Evolutionary conservation across 179 eudicot species (phyloP), one percentile per base, ranked within the genome.

Genomic region (Camellia oleifera): DNA sequence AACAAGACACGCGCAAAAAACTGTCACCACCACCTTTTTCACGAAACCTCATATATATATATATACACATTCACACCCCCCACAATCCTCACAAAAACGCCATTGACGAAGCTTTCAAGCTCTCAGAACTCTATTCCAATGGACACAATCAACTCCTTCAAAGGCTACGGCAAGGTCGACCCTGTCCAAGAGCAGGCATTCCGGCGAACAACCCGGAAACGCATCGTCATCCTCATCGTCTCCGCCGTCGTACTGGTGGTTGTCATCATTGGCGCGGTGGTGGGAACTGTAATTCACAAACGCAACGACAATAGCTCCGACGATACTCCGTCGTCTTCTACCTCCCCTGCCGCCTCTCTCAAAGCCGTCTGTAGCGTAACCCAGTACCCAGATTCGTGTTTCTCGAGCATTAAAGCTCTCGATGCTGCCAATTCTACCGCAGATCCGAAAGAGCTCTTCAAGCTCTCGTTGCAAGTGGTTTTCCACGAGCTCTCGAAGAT

Each of bases 91-190:
- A 23, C 3, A 42, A 58, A 2, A 2, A 12, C 23, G 5, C 44
- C 74, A 46, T 46, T 4, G 58, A 50, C 20, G 40, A 56, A 74
- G 66, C 26, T 32, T 32, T 74, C 65, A 58, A 40, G 40, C 40
- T 32, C 40, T 32, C 40, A 32, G 48, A 56, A 58, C 13, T 26
- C 61, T 12, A 20, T 5, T 48, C 0, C 73, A 3, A 92, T 92
- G 94, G 94, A 92, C 32, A 81, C 94, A 0, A 83, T 92, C 57
- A 86, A 88, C 7, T 92, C 97, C 79, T 90, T 92, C 88, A 92
- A 90, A 61, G 97, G 93, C 69, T 92, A 92, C 62, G 94, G 94
- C 84, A 92, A 91, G 56, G 94, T 91, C 0, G 97, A 91, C 81
- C 81, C 64, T 40, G 69, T 52, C 10, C 93, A 92, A 20, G 87